Conservation (phyloP, 1,284 basidiomycete genomes). For the Ceratobasidium sp. region DNA sequence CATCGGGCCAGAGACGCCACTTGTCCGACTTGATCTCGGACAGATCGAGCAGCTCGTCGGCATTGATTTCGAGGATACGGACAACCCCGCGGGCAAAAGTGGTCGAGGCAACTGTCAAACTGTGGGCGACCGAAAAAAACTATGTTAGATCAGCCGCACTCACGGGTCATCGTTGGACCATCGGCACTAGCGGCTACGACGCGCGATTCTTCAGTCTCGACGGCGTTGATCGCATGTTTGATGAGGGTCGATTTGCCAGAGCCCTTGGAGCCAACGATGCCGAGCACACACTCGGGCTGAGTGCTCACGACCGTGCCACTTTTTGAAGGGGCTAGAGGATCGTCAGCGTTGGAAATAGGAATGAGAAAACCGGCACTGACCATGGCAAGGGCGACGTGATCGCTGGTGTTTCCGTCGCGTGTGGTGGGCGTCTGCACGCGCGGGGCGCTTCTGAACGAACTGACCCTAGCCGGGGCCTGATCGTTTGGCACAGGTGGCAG, state of each 20-base stretch:
- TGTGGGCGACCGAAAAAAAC: neutral
- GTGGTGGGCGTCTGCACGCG: constrained; percentile 16
- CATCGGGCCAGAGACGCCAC: constrained; percentile 52
- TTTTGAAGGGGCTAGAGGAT: constrained; percentile 24
- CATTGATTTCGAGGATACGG: constrained; percentile 65
- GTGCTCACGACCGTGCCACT: neutral
- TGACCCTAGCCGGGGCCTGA: constrained; percentile 17
- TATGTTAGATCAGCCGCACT: neutral
- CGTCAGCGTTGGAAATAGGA: no score
- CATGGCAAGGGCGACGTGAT: constrained; percentile 7
- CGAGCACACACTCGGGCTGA: constrained; percentile 35
- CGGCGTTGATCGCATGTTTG: constrained; percentile 39
- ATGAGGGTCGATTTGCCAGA: constrained; percentile 43
- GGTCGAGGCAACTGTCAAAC: constrained; percentile 34
- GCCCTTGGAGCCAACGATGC: constrained; percentile 39
- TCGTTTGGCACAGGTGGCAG: neutral
- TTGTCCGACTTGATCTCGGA: constrained; percentile 39
- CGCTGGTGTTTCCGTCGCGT: constrained; percentile 18
- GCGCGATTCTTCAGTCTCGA: constrained; percentile 20
- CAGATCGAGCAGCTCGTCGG: constrained; percentile 45
- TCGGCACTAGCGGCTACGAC: constrained; percentile 17
- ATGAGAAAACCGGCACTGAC: neutral
- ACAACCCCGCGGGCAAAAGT: constrained; percentile 46
- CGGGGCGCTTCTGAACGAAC: constrained; percentile 20
- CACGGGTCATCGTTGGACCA: constrained; percentile 32